Evolutionary conservation across 2,329 filamentous ascomycete genomes (phyloP).

Genomic region (Aspergillus floridensis): DNA sequence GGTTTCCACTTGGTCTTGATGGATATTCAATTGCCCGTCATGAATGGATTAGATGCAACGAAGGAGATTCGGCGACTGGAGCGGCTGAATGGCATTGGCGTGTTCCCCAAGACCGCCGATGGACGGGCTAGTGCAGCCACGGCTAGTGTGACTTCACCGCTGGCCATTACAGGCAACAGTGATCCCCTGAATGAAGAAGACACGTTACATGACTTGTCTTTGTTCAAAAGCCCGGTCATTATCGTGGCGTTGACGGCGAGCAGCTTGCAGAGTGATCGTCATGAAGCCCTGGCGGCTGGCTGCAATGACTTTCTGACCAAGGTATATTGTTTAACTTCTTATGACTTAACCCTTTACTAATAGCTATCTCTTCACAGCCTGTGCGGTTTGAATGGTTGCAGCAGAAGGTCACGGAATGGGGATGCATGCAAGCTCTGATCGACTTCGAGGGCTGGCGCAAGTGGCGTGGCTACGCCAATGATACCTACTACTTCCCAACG

Average conservation of each 20-base stretch:
- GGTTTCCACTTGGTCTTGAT: constrained; percentile 96
- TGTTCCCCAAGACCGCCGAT: constrained; percentile 70
- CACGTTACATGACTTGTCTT: constrained; percentile 36
- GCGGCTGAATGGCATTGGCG: constrained; percentile 85
- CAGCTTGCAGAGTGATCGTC: constrained; percentile 89
- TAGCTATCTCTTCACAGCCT: constrained; percentile 56
- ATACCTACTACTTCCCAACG: constrained; percentile 18
- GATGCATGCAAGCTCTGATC: constrained; percentile 98
- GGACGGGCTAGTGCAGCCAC: constrained; percentile 48
- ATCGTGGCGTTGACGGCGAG: constrained; percentile 96
- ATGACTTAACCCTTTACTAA: background rate
- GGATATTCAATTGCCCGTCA: constrained; percentile 96
- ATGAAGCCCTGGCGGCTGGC: constrained; percentile 89
- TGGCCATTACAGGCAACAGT: constrained; percentile 21
- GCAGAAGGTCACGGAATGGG: constrained; percentile 98
- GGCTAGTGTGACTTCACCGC: constrained; percentile 18
- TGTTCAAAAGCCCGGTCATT: constrained; percentile 96
- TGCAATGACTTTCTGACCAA: constrained; percentile 99
- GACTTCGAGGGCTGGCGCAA: constrained; percentile 97
- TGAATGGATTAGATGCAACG: constrained; percentile 93
- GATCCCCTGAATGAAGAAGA: constrained; percentile 36
- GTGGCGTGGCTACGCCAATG: constrained; percentile 77
- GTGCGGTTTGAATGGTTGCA: constrained; percentile 98
- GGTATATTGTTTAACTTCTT: constrained; percentile 52
- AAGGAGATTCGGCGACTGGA: constrained; percentile 90